phyloP scores from a whole-genome alignment of 2,329 filamentous ascomycete species.

The Magnaporthiopsis rhizophila region DNA sequence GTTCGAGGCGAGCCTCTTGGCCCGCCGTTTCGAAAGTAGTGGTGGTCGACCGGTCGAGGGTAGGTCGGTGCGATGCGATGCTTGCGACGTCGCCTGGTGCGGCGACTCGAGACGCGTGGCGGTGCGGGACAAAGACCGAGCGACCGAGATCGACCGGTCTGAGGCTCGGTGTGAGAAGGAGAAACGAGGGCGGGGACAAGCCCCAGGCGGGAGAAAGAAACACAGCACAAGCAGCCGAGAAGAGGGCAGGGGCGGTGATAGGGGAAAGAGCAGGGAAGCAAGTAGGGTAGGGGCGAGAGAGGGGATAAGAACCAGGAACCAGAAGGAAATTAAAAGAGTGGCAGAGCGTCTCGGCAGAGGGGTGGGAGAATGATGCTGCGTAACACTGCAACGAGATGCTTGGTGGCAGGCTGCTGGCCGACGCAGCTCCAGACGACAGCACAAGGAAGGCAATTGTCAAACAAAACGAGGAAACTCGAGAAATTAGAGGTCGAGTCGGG shows the following conservation, averaged over 20 bases:
- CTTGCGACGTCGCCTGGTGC: neutral
- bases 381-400: neutral
- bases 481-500: neutral
- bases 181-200: neutral
- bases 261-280: neutral
- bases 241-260: neutral
- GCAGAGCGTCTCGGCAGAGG: neutral
- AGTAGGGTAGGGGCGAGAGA: neutral
- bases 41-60: neutral
- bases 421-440: neutral
- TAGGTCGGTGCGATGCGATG: neutral
- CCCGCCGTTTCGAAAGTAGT: neutral
- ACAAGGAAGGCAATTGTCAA: neutral
- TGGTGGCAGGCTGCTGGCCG: neutral
- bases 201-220: neutral
- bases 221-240: neutral
- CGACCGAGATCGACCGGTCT: neutral
- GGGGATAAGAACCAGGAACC: neutral
- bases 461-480: neutral
- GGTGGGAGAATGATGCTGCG: neutral
- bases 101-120: neutral
- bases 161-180: neutral
- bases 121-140: neutral
- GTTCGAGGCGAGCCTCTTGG: neutral
- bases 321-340: neutral